These are phyloP conservation scores for Globisporangium nunn DNA, from an alignment of 352 stramenopile genomes.

Conservation along the genomic window DNA sequence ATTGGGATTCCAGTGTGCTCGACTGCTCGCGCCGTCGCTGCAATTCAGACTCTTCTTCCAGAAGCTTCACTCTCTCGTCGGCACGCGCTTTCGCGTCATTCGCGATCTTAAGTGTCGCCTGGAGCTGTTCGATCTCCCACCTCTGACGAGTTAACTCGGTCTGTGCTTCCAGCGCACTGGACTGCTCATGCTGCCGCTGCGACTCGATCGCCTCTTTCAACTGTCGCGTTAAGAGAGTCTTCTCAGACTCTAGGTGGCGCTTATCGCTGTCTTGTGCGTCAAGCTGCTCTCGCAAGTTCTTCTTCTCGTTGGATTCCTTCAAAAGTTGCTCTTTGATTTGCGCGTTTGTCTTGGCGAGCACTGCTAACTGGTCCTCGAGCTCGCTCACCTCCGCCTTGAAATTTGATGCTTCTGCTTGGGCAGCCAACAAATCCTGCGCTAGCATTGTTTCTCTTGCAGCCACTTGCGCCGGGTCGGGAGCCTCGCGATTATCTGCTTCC, in stretches of 20 bases:
- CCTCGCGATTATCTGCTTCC: conserved; percentile 12
- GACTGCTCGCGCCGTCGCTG: conserved; percentile 12
- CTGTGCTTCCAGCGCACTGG: conserved; percentile 12
- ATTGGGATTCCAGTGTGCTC: conserved; percentile 17
- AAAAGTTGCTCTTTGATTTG: conserved; percentile 35
- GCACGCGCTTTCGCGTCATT: conserved; percentile 34
- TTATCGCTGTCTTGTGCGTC: conserved; percentile 30
- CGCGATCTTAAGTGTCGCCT: conserved; percentile 20
- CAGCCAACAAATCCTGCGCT: not conserved
- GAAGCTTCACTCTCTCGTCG: conserved; percentile 15
- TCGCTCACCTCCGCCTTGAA: conserved; percentile 21
- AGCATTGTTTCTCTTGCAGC: not conserved
- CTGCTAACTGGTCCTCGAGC: conserved; percentile 22
- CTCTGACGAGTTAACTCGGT: conserved; percentile 25
- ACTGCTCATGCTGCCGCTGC: conserved; percentile 9
- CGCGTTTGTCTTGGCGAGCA: conserved; percentile 20
- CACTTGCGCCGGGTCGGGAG: too few species aligned
- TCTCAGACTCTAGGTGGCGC: conserved; percentile 27
- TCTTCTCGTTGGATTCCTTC: conserved; percentile 40
- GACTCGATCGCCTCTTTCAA: conserved; percentile 4
- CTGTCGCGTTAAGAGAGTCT: conserved; percentile 11
- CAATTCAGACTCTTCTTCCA: conserved; percentile 28
- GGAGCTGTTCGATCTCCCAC: conserved; percentile 44
- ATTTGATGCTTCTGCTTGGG: conserved; percentile 8
- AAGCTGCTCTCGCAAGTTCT: conserved; percentile 24